Evolutionary conservation across 2,329 filamentous ascomycete genomes (phyloP).

Genomic region (Trichoderma atrobrunneum): DNA sequence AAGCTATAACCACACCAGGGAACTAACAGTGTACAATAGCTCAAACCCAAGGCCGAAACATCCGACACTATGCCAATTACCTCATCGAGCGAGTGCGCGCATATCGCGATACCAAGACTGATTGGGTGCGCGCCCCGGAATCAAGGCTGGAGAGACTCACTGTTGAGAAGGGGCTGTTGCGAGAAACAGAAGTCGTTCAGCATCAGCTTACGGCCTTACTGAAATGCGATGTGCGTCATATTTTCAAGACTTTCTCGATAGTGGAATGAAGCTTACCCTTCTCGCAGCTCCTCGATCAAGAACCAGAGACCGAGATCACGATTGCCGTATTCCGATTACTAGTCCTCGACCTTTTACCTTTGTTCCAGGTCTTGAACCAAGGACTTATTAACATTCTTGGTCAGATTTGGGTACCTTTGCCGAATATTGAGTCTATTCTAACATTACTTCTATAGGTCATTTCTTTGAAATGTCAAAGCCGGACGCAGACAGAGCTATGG

Average conservation of each 20-base stretch:
- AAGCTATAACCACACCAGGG: background rate
- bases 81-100: conserved; percentile 77
- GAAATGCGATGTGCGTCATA: conserved; percentile 75
- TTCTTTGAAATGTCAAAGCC: conserved; percentile 98
- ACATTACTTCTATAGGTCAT: conserved; percentile 58
- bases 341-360: conserved; percentile 80
- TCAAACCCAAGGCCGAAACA: conserved; percentile 92
- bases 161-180: conserved; percentile 86
- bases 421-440: background rate
- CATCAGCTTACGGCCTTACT: conserved; percentile 80
- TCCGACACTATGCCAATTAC: conserved; percentile 87
- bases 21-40: conserved; percentile 48
- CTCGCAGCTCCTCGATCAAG: conserved; percentile 72
- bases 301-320: conserved; percentile 94
- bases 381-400: conserved; percentile 95
- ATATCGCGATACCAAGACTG: conserved; percentile 78
- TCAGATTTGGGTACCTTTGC: conserved; percentile 42
- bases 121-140: conserved; percentile 84
- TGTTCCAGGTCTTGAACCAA: conserved; percentile 96
- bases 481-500: conserved; percentile 87
- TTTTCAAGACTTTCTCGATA: background rate
- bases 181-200: conserved; percentile 90
- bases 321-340: conserved; percentile 89
- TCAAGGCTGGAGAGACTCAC: conserved; percentile 79
- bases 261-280: background rate